These are phyloP conservation scores for Bipolaris cookei DNA, from an alignment of 2,329 filamentous ascomycete genomes.

Conservation along the genomic window DNA sequence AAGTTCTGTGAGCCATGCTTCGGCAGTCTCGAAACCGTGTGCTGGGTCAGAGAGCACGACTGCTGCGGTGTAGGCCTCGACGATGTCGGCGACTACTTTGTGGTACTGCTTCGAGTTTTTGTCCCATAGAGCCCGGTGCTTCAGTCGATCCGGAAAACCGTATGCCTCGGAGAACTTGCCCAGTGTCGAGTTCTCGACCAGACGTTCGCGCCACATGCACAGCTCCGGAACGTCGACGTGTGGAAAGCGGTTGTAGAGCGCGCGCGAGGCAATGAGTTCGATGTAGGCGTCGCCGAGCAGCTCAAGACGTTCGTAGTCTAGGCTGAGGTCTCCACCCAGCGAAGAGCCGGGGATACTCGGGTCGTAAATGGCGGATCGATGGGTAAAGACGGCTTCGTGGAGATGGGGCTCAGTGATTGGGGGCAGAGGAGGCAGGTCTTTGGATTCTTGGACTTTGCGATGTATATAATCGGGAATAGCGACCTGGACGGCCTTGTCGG, in stretches of 20 bases:
- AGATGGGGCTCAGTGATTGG: constrained; percentile 65
- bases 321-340: constrained; percentile 30
- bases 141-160: constrained; percentile 69
- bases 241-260: constrained; percentile 77
- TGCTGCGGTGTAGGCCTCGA: constrained; percentile 88
- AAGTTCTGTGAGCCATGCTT: constrained; percentile 74
- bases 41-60: constrained; percentile 71
- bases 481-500: constrained; percentile 25
- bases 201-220: constrained; percentile 75
- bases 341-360: constrained; percentile 24
- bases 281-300: constrained; percentile 89
- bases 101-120: constrained; percentile 47
- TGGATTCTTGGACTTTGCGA: constrained; percentile 38
- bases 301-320: constrained; percentile 80
- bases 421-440: constrained; percentile 64
- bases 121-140: constrained; percentile 53
- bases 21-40: constrained; percentile 66
- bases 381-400: constrained; percentile 70
- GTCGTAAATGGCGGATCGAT: constrained; percentile 50
- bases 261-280: constrained; percentile 74
- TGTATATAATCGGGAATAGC: constrained; percentile 37
- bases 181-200: constrained; percentile 83
- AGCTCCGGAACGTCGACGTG: constrained; percentile 70
- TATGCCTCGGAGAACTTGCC: constrained; percentile 73
- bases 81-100: constrained; percentile 85